Evolutionary conservation across 768 basidiomycete genomes (phyloP).

Genomic region (Aureoboletus auriporus): DNA sequence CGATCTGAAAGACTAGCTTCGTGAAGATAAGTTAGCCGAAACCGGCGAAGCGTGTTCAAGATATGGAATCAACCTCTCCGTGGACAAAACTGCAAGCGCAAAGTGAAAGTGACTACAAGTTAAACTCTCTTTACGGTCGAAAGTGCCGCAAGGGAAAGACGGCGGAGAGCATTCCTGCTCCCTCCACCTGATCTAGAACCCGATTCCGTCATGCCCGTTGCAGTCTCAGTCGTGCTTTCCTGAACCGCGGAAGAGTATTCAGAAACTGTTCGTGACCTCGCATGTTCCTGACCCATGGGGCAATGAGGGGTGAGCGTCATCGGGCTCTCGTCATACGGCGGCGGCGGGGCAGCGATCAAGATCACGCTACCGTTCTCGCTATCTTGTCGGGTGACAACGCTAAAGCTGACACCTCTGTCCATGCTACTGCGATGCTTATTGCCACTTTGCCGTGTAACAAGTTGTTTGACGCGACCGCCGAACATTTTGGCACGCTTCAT

Average conservation of each 20-base stretch:
- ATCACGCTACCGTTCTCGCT: constrained; percentile 30
- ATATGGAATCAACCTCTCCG: constrained; percentile 1
- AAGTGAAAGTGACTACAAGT: neutral
- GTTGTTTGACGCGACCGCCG: constrained; percentile 26
- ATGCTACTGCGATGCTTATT: constrained; percentile 15
- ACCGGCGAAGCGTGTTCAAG: constrained; percentile 3
- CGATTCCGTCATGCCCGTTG: constrained; percentile 7
- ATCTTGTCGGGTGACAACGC: constrained; percentile 20
- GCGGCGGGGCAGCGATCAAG: constrained; percentile 28
- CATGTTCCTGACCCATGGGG: constrained; percentile 1
- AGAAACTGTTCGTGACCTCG: constrained; percentile 19
- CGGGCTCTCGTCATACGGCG: constrained; percentile 18
- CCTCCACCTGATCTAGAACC: constrained; percentile 12
- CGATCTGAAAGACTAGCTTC: neutral
- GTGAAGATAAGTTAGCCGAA: neutral
- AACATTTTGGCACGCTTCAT: constrained; percentile 26
- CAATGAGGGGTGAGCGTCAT: constrained; percentile 3
- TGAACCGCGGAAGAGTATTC: constrained; percentile 21
- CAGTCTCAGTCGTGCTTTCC: constrained; percentile 8
- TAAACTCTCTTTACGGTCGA: constrained; percentile 28
- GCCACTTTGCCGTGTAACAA: constrained; percentile 15
- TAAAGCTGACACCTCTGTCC: constrained; percentile 17
- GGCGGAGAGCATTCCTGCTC: constrained; percentile 22
- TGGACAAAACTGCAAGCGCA: constrained; percentile 2
- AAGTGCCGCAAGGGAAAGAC: constrained; percentile 30